Conservation (phyloP, 75 land plant genomes). For the Sequoia sempervirens region DNA sequence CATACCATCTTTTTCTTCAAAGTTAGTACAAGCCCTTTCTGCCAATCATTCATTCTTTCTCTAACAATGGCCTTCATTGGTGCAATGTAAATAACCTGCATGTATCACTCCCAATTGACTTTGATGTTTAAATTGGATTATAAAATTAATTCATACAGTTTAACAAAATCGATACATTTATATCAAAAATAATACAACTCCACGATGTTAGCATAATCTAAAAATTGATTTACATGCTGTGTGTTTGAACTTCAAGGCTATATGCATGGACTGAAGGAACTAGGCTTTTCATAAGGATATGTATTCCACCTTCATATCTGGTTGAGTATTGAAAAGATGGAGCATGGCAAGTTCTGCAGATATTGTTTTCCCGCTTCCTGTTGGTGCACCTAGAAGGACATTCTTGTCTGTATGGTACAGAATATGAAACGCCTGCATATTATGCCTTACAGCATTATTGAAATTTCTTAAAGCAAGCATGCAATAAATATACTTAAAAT, state of each 20-base stretch:
- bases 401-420: slow-evolving; percentile 90
- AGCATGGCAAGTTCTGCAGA: slow-evolving; percentile 96
- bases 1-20: slow-evolving; percentile 87
- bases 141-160: not conserved
- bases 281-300: not conserved
- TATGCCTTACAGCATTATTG: not conserved
- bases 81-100: slow-evolving; percentile 95
- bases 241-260: not conserved
- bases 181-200: not conserved
- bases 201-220: not conserved
- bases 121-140: not conserved
- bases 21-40: slow-evolving; percentile 56
- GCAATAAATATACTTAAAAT: not conserved
- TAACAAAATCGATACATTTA: no score
- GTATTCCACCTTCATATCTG: slow-evolving; percentile 94
- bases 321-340: slow-evolving; percentile 89
- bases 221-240: not conserved
- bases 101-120: not conserved
- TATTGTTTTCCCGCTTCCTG: slow-evolving; percentile 99
- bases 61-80: slow-evolving; percentile 96
- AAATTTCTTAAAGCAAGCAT: not conserved
- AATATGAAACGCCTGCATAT: slow-evolving; percentile 78
- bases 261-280: not conserved
- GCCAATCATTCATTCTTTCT: slow-evolving; percentile 97
- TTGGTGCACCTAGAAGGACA: slow-evolving; percentile 96